phyloP scores from a whole-genome alignment of 192 early-diverging fungal species.

The Diversispora eburnea region DNA sequence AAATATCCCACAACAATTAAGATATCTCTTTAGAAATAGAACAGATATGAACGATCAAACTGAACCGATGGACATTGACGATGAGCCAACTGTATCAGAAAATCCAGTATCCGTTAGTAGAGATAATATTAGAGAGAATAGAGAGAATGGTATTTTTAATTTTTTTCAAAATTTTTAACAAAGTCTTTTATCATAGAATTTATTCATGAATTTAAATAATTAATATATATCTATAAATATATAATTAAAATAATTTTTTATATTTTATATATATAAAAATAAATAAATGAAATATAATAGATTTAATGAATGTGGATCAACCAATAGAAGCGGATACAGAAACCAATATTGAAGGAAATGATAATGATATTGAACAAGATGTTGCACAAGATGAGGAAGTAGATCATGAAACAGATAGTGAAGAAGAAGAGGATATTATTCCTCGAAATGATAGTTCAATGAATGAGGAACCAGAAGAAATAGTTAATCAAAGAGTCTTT shows the following conservation, averaged over 20 bases:
- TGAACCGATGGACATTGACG: constrained; percentile 4
- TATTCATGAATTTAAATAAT: too few species aligned
- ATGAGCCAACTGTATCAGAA: neutral
- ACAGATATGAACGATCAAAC: neutral
- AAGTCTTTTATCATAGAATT: neutral
- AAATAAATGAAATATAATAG: neutral
- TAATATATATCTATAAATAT: neutral
- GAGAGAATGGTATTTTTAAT: neutral
- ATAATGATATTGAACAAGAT: neutral
- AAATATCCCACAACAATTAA: constrained; percentile 6
- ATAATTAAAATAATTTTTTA: too few species aligned
- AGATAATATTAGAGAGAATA: neutral
- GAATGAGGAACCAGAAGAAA: neutral
- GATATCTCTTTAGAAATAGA: constrained; percentile 1
- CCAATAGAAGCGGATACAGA: neutral
- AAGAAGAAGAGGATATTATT: neutral
- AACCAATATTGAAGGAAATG: neutral
- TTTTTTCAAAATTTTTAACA: neutral
- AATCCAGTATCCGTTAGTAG: neutral
- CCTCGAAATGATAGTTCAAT: neutral
- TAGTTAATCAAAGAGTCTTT: neutral
- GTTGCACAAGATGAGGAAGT: neutral
- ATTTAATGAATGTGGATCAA: constrained; percentile 10
- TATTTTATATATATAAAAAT: neutral
- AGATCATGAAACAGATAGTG: neutral